These are phyloP conservation scores for Casuarina cunninghamiana DNA, from an alignment of 306 rosid species.

Conservation along the genomic window DNA sequence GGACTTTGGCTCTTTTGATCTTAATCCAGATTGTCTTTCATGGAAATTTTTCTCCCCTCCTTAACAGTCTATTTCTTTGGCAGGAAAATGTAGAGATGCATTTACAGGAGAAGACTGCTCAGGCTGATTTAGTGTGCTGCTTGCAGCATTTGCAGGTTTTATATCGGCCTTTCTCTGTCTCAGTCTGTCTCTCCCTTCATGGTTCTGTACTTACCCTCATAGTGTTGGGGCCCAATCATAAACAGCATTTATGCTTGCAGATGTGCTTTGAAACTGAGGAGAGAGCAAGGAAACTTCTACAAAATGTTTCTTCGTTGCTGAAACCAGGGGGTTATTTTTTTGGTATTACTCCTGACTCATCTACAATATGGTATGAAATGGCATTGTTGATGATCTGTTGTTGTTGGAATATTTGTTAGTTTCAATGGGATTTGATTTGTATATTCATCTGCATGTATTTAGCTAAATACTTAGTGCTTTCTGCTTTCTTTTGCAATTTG, in stretches of 20 bases:
- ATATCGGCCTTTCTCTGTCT: not conserved
- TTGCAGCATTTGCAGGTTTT: conserved; percentile 93
- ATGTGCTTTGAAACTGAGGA: conserved; percentile 90
- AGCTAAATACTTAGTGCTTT: not conserved
- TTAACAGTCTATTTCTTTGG: conserved; percentile 11
- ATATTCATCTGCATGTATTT: not conserved
- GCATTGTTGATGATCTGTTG: conserved; percentile 25
- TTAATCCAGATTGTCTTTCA: not conserved
- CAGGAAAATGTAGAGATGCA: conserved; percentile 65
- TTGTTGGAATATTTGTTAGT: conserved; percentile 28
- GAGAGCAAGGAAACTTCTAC: conserved; percentile 78
- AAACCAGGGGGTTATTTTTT: conserved; percentile 98
- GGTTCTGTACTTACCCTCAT: not conserved
- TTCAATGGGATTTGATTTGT: conserved; percentile 8
- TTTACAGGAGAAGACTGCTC: conserved; percentile 61
- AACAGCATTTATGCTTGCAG: conserved; percentile 49
- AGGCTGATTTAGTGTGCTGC: conserved; percentile 88
- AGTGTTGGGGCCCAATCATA: conserved; percentile 15
- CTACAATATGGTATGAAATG: conserved; percentile 91
- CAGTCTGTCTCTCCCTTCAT: not conserved
- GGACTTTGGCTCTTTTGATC: not conserved
- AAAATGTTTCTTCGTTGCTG: conserved; percentile 78
- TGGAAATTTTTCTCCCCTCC: not conserved
- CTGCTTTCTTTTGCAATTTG: not conserved
- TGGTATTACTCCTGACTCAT: conserved; percentile 98